Base-by-base conservation (phyloP, 2,329 filamentous ascomycete species). In the Remersonia thermophila region DNA sequence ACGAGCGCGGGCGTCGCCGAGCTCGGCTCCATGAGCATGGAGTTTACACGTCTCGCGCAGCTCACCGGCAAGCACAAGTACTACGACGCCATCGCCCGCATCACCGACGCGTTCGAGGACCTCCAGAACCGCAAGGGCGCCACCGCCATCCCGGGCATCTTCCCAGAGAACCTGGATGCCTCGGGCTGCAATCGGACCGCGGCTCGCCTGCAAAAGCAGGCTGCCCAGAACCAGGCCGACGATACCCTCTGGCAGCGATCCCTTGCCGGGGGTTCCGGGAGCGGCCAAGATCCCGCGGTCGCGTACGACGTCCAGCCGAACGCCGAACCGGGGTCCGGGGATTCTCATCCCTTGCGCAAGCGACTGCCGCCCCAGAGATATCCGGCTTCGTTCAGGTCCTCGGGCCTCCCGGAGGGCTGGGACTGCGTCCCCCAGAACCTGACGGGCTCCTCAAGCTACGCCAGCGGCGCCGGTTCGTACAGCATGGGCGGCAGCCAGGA, bases 1-100 rank as follows among this genome's bases (percentile, higher is more conserved):
- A 58, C 53, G 4, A 57, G 61, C 33, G 71, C 71, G n/a, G 62
- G 69, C 48, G 57, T 78, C 23, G 75, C 75, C n/a, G 83, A 91
- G 56, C 56, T 91, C 23, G 87, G 81, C 2, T 83, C 83, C 9
- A 63, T 95, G 43, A 79, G 79, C 7, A 69, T 95, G 65, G 87
- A 95, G 55, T 94, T 95, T 55, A 94, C 85, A 1, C 74, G 85
- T 12, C 67, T 95, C 30, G 83, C 86, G 7, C 87, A 95, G 57
- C 64, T 95, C 44, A 94, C 87, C 0, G 74, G 76, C 39, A 67
- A 89, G 41, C 60, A 79, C 47, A 86, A 79, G 54, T 95, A 93
- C 59, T 95, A 93, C 53, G 87, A 94, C 59, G 86, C 85, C 12
- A 69, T 94, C 42, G 83, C 84, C 33, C 78, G 86, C 41, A 83